Evolutionary conservation across 192 early-diverging fungal species (phyloP), one percentile per base, ranked within the genome.

Genomic region (Diversispora epigaea): DNA sequence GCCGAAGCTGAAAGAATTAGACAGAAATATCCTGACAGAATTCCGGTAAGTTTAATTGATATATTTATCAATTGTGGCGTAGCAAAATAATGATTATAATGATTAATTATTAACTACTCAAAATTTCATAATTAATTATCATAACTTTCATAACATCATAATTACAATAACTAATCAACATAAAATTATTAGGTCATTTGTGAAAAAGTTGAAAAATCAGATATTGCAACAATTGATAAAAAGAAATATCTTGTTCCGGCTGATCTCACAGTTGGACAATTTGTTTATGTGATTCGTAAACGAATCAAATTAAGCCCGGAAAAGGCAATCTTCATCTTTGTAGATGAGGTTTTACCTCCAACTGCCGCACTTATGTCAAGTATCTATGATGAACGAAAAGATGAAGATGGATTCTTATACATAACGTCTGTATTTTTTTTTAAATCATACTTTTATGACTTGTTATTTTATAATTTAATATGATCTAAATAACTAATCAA

Each of bases 311-410:
- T 98, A 43, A 93, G 90, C 80, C 94, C 95, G 12, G 96, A 98
- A 73, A 95, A 98, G 87, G 97, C 97, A 68, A 97, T 99, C 80
- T 98, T 98, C 82, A 96, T 99, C 77, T 99, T 99, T 89, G 97
- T 99, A 72, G 96, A 98, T 85, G 92, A 92, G 60, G 89, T 96
- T 41, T 84, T 99, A 44, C 97, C 97, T n/a, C 97, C 96, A 9
- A 91, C 94, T 19, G 91, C 94, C 7, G 94, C 93, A 7, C 78
- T 99, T 67, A 93, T 99, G 90, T 93, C 88, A 17, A 84, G 93
- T 41, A 95, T 99, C 67, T 99, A 99, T 80, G 92, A 94, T 66
- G 94, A 99, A 79, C 94, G 97, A 83, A 96, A 97, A 80, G 96
- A 98, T 81, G 94, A 97, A 46, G 98, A 99, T 80, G 96, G 96